Base-by-base conservation (phyloP, 2,329 filamentous ascomycete species). In the Immersiporthe knoxdaviesiana region DNA sequence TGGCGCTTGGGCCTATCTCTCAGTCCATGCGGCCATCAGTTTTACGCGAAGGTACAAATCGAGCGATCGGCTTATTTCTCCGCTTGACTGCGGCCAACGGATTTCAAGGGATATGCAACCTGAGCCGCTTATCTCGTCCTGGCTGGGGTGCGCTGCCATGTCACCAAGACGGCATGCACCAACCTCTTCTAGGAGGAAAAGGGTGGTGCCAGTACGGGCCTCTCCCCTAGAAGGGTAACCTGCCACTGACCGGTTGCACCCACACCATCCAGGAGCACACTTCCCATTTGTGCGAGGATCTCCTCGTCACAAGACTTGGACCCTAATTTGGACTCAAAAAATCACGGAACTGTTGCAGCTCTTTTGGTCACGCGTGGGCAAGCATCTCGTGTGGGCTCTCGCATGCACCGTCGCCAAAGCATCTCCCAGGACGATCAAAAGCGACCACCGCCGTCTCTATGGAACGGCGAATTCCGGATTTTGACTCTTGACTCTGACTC, bases 21-120 rank as follows among this genome's bases (percentile, higher is more conserved):
- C 50, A 54, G n/a, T n/a, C 24, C 52, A 65, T n/a, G 37, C 35
- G 50, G n/a, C 16, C 63, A 52, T 32, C 21, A n/a, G n/a, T n/a
- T 47, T 5, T n/a, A 50, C 21, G 41, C 24, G 62, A 64, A n/a
- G 18, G 21, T 41, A 35, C 63, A 44, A 12, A 44, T 44, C 50
- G 52, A 41, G 32, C 5, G 41, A 65, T 39, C 50, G 35, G 63
- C 50, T 41, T 24, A 37, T 21, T 54, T 66, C 62, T 70, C 66
- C 64, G 67, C 60, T 63, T 64, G 44, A 8, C 35, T 65, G 50
- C 27, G 52, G 62, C 69, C 63, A 65, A 39, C 63, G 30, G 52
- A 39, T 47, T 35, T 62, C 12, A 21, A 54, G 21, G 63, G 39
- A 64, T 21, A 37, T 68, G 18, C 24, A 18, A 56, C 32, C 47